A percentile compares a stretch with the other conserved stretches of the same genome.
Evolutionary conservation across 495 filamentous ascomycete genomes (phyloP).

Genomic region (Bacidia gigantensis): DNA sequence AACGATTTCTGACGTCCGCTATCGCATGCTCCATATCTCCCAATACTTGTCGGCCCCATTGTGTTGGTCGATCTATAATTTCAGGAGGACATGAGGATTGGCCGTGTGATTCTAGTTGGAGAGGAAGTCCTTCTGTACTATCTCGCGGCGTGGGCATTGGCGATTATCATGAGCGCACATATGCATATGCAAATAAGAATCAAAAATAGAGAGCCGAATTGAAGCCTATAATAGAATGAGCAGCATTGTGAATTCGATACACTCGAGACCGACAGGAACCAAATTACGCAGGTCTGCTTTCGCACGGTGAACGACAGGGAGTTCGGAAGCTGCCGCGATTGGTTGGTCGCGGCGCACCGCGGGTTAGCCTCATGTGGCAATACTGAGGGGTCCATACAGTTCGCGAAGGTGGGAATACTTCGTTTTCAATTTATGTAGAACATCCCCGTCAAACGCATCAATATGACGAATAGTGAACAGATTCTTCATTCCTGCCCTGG

Average conservation of each 20-base stretch:
- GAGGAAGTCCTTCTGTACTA: constrained; percentile 29
- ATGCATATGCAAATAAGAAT: neutral
- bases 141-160: constrained; percentile 49
- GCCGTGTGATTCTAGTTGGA: constrained; percentile 31
- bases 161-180: constrained; percentile 4
- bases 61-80: constrained; percentile 26
- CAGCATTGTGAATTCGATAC: neutral
- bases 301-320: too few relatives aligned
- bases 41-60: constrained; percentile 27
- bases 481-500: too few relatives aligned
- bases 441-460: too few relatives aligned
- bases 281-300: too few relatives aligned
- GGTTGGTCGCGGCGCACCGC: too few relatives aligned
- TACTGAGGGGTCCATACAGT: too few relatives aligned
- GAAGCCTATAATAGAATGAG: constrained; percentile 5
- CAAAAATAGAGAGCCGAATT: neutral
- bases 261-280: too few relatives aligned
- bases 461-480: too few relatives aligned
- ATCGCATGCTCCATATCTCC: constrained; percentile 5
- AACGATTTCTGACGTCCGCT: constrained; percentile 8
- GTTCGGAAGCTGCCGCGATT: too few relatives aligned
- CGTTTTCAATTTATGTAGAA: too few relatives aligned
- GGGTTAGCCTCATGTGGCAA: too few relatives aligned
- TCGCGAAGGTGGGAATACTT: too few relatives aligned
- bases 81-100: constrained; percentile 49